These are phyloP conservation scores for Pyrrhoderma lamaoense DNA, from an alignment of 1,284 basidiomycete species.

Conservation along the genomic window DNA sequence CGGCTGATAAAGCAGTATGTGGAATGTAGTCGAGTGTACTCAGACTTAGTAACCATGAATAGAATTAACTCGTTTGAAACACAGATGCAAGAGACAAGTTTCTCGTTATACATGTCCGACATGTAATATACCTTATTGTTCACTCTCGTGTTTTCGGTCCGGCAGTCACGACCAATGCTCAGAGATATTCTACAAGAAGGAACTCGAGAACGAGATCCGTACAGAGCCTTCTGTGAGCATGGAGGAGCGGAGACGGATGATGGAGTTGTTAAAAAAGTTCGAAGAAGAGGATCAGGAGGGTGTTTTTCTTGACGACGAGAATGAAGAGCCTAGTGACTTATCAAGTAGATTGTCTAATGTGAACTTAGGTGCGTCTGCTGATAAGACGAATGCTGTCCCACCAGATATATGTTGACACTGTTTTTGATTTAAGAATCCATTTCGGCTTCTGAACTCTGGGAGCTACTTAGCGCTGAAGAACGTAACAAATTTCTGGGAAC, in stretches of 20 bases:
- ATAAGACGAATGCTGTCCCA: background rate
- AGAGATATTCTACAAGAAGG: constrained; percentile 67
- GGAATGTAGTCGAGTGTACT: constrained; percentile 7
- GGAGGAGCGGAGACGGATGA: constrained; percentile 53
- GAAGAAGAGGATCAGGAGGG: constrained; percentile 49
- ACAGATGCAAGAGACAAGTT: constrained; percentile 67
- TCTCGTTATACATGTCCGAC: constrained; percentile 72
- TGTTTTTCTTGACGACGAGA: constrained; percentile 31
- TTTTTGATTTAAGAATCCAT: constrained; percentile 36
- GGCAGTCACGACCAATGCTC: constrained; percentile 69
- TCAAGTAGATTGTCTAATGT: constrained; percentile 45
- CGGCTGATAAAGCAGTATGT: constrained; percentile 2
- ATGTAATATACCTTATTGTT: constrained; percentile 77
- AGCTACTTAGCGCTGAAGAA: constrained; percentile 49
- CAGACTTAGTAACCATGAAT: background rate
- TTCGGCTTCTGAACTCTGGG: constrained; percentile 58
- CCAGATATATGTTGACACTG: constrained; percentile 5
- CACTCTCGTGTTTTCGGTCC: constrained; percentile 68
- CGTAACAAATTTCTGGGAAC: constrained; percentile 50
- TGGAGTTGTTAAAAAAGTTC: constrained; percentile 62
- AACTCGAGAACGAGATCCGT: constrained; percentile 56
- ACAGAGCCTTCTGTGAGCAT: constrained; percentile 43
- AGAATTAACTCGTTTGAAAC: background rate
- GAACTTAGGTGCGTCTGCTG: constrained; percentile 52
- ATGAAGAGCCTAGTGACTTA: constrained; percentile 40